phyloP scores from a whole-genome alignment of 2,329 filamentous ascomycete species.

The Colletotrichum endophyticum region DNA sequence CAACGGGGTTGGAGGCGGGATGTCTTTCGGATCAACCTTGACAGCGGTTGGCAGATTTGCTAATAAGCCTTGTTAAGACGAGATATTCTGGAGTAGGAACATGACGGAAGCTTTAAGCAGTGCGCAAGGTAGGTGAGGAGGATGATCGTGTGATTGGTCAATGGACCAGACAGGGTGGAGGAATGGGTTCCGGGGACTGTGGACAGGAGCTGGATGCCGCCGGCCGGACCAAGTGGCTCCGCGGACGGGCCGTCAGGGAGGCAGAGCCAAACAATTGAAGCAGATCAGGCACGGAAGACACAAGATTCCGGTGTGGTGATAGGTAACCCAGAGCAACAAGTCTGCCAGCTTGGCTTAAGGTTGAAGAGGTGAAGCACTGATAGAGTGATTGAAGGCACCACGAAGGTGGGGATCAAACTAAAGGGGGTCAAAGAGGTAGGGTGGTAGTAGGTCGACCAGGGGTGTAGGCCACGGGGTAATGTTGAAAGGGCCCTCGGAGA shows the following conservation, averaged over 20 bases:
- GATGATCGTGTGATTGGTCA: background rate
- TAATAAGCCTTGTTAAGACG: conserved; percentile 21
- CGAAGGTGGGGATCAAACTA: background rate
- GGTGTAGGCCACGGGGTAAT: background rate
- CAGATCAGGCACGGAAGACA: conserved; percentile 21
- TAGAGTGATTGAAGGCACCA: background rate
- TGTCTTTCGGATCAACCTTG: conserved; percentile 50
- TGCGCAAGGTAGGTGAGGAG: background rate
- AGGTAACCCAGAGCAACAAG: conserved; percentile 24
- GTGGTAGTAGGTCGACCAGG: background rate
- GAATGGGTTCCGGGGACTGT: background rate
- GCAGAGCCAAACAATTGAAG: background rate
- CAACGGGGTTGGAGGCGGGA: conserved; percentile 62
- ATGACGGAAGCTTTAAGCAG: background rate
- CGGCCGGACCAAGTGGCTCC: background rate
- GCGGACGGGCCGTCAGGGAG: conserved; percentile 5
- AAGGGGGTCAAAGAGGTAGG: background rate
- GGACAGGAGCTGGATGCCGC: background rate
- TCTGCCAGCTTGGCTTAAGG: conserved; percentile 9
- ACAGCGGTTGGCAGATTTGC: conserved; percentile 26
- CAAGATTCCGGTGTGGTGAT: conserved; percentile 27
- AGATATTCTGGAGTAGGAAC: background rate
- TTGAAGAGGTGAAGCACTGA: background rate
- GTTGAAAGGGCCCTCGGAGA: background rate
- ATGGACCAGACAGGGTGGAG: background rate